Percentiles rank a stretch among this genome's conserved stretches.
Evolutionary conservation across 2,329 filamentous ascomycete species (phyloP).

Genomic region (Hypoxylon sp.): DNA sequence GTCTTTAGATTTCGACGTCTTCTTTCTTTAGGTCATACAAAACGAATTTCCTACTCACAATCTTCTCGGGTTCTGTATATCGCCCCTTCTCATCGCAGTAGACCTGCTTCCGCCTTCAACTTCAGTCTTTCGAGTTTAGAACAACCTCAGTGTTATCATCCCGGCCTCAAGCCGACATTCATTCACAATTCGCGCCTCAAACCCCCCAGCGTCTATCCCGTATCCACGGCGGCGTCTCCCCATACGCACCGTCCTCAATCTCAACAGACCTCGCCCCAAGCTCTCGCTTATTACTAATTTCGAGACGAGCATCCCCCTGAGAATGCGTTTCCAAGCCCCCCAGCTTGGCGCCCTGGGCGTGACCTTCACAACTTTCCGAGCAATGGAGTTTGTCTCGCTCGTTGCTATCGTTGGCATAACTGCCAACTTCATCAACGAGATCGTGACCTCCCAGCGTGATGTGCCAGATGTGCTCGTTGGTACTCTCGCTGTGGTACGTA

Average conservation of each 20-base stretch:
- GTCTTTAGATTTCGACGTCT: slow-evolving; percentile 47
- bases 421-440: slow-evolving; percentile 84
- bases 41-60: slow-evolving; percentile 48
- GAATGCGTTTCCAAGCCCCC: slow-evolving; percentile 63
- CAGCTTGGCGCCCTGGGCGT: slow-evolving; percentile 80
- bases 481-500: slow-evolving; percentile 82
- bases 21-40: slow-evolving; percentile 39
- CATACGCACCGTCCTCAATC: slow-evolving; percentile 58
- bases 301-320: slow-evolving; percentile 53
- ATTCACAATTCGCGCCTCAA: slow-evolving; percentile 54
- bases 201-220: slow-evolving; percentile 55
- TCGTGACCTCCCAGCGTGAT: slow-evolving; percentile 74
- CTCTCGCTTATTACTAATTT: slow-evolving; percentile 61
- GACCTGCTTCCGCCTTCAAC: slow-evolving; percentile 37
- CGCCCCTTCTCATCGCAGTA: slow-evolving; percentile 44
- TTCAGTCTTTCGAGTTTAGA: slow-evolving; percentile 30
- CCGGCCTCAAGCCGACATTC: slow-evolving; percentile 47
- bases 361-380: slow-evolving; percentile 81
- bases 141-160: slow-evolving; percentile 4
- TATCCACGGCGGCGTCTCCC: slow-evolving; percentile 61
- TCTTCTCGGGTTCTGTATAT: slow-evolving; percentile 38
- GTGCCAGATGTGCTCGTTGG: slow-evolving; percentile 82
- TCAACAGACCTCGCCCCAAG: slow-evolving; percentile 53
- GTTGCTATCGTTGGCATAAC: slow-evolving; percentile 84
- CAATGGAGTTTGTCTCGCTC: slow-evolving; percentile 79